Evolutionary conservation across 2,329 filamentous ascomycete genomes (phyloP).

Genomic region (Clarireedia hainanense): DNA sequence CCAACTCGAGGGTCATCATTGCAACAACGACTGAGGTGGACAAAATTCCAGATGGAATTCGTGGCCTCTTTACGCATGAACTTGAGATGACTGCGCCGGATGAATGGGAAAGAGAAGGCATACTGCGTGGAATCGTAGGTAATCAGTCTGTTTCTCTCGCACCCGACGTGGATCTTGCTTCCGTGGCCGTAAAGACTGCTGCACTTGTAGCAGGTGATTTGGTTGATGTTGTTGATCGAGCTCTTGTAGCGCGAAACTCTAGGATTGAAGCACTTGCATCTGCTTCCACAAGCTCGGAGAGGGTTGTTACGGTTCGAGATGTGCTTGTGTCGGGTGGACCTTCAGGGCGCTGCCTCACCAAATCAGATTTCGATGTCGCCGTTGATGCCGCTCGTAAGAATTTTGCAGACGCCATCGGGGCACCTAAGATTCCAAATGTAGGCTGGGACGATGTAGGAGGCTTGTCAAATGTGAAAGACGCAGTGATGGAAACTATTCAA

Average conservation of each 20-base stretch:
- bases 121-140: constrained; percentile 70
- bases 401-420: constrained; percentile 94
- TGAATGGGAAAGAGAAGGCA: constrained; percentile 83
- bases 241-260: constrained; percentile 65
- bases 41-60: constrained; percentile 82
- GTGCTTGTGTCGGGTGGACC: constrained; percentile 83
- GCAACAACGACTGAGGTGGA: constrained; percentile 94
- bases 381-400: constrained; percentile 96
- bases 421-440: constrained; percentile 96
- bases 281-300: constrained; percentile 34
- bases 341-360: constrained; percentile 68
- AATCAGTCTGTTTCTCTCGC: constrained; percentile 71
- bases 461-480: constrained; percentile 87
- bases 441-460: constrained; percentile 95
- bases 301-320: constrained; percentile 62
- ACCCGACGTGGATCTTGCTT: constrained; percentile 72
- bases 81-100: constrained; percentile 90
- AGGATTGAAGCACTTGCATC: constrained; percentile 67
- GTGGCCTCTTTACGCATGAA: constrained; percentile 90
- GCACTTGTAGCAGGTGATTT: constrained; percentile 91
- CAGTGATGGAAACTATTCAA: constrained; percentile 95
- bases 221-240: constrained; percentile 88
- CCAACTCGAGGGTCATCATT: constrained; percentile 74
- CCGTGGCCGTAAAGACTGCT: constrained; percentile 89
- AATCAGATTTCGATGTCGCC: constrained; percentile 80